Conservation (phyloP, 495 filamentous ascomycete genomes). For the Hypoxylon fuscum region DNA sequence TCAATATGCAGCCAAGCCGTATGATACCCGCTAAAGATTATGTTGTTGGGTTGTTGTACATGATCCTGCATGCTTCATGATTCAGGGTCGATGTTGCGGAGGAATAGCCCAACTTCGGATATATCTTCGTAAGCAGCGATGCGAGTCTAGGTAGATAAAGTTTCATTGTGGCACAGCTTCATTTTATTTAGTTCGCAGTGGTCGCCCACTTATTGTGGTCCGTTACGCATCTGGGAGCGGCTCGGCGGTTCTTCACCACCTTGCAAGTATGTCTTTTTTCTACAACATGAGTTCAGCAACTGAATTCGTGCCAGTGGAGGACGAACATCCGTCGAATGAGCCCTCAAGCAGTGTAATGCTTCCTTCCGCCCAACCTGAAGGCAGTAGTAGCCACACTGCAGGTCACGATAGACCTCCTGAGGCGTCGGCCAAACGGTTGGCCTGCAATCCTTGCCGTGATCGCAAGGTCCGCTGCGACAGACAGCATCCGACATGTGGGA, state of each 20-base stretch:
- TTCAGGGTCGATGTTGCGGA: neutral
- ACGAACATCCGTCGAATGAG: neutral
- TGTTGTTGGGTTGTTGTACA: neutral
- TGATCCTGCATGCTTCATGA: conserved; percentile 1
- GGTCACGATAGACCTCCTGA: neutral
- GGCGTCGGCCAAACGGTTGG: conserved; percentile 2
- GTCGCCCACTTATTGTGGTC: neutral
- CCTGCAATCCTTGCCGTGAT: conserved; percentile 47
- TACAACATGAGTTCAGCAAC: conserved; percentile 1
- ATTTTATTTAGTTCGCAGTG: neutral
- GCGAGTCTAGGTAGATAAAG: neutral
- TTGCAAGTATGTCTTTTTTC: conserved; percentile 5
- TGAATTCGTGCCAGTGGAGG: neutral
- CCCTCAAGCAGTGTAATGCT: neutral
- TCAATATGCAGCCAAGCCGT: too few relatives aligned
- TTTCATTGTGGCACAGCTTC: neutral
- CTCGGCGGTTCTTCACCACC: neutral
- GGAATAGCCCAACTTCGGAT: neutral
- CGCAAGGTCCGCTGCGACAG: conserved; percentile 53
- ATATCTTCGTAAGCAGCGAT: neutral
- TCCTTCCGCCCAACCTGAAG: neutral
- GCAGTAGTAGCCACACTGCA: neutral
- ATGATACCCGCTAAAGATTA: too few relatives aligned
- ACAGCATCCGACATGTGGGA: conserved; percentile 43
- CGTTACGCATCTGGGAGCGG: neutral